phyloP scores from a whole-genome alignment of 495 filamentous ascomycete species.

The Neurospora sp. region DNA sequence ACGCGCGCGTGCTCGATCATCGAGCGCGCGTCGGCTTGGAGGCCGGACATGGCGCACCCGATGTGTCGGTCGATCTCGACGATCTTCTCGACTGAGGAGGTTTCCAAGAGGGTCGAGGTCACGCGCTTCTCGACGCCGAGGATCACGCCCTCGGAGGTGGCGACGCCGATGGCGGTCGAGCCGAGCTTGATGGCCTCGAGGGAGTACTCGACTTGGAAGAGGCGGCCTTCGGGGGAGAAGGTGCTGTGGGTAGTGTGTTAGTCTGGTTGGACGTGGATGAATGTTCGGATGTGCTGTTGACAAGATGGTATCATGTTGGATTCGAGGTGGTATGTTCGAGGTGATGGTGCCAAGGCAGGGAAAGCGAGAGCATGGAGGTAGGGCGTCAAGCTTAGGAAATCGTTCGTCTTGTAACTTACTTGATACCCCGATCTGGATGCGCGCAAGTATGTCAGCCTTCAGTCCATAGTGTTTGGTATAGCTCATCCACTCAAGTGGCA shows the following conservation, averaged over 20 bases:
- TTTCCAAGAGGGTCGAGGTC: constrained; percentile 91
- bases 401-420: constrained; percentile 48
- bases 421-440: constrained; percentile 89
- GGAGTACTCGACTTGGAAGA: constrained; percentile 99
- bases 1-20: constrained; percentile 98
- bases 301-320: too few species aligned
- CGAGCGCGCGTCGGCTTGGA: constrained; percentile 91
- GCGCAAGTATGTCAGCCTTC: not conserved
- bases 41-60: constrained; percentile 94
- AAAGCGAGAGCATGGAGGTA: too few species aligned
- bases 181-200: constrained; percentile 99
- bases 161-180: constrained; percentile 94
- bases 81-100: constrained; percentile 96
- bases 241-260: constrained; percentile 49
- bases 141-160: constrained; percentile 86
- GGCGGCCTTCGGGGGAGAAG: constrained; percentile 98
- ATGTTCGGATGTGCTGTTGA: not conserved
- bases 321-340: too few species aligned
- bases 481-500: not conserved
- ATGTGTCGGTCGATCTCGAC: constrained; percentile 98
- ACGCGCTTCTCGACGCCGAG: constrained; percentile 98
- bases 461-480: not conserved
- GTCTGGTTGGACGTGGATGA: not conserved
- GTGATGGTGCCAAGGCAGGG: too few species aligned
- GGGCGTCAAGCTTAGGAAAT: too few species aligned